Percentiles rank a stretch among this genome's conserved stretches.
Conservation (phyloP, 2,329 filamentous ascomycete species). For the Alternaria consortialis region DNA sequence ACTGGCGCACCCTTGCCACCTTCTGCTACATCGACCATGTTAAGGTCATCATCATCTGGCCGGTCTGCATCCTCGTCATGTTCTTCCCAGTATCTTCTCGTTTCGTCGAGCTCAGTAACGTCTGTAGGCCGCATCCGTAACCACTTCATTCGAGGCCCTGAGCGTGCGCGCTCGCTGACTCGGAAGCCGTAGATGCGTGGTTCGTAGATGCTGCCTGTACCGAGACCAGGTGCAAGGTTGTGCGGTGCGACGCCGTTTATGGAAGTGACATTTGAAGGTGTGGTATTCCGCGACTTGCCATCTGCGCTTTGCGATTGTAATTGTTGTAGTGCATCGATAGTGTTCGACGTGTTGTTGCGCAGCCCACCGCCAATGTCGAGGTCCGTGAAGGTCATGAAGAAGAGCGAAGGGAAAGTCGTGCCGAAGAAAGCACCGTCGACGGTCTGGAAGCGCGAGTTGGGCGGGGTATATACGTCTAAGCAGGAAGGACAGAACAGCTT, state of each 20-base stretch:
- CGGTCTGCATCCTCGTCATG: conserved; percentile 50
- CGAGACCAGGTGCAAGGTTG: conserved; percentile 90
- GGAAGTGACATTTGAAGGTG: conserved; percentile 45
- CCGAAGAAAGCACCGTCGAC: conserved; percentile 99
- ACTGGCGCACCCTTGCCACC: conserved; percentile 37
- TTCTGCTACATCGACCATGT: conserved; percentile 50
- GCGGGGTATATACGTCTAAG: conserved; percentile 95
- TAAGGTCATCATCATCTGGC: conserved; percentile 50
- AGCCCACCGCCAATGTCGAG: conserved; percentile 82
- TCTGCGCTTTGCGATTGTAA: conserved; percentile 48
- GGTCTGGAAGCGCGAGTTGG: conserved; percentile 95
- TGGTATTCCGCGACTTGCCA: conserved; percentile 45
- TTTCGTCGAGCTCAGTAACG: conserved; percentile 84
- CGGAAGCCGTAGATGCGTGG: conserved; percentile 96
- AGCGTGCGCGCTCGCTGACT: conserved; percentile 87
- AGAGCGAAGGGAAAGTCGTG: conserved; percentile 94
- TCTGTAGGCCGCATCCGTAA: conserved; percentile 83
- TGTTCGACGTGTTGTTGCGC: conserved; percentile 60
- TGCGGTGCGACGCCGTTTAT: conserved; percentile 88
- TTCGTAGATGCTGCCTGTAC: conserved; percentile 85
- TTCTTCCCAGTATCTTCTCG: conserved; percentile 55
- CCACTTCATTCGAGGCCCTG: conserved; percentile 97
- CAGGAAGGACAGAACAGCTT: conserved; percentile 98
- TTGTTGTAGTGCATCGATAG: conserved; percentile 46
- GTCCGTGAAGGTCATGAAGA: conserved; percentile 98